These are phyloP conservation scores for Podospora conica DNA, from an alignment of 495 filamentous ascomycete species.

Conservation along the genomic window DNA sequence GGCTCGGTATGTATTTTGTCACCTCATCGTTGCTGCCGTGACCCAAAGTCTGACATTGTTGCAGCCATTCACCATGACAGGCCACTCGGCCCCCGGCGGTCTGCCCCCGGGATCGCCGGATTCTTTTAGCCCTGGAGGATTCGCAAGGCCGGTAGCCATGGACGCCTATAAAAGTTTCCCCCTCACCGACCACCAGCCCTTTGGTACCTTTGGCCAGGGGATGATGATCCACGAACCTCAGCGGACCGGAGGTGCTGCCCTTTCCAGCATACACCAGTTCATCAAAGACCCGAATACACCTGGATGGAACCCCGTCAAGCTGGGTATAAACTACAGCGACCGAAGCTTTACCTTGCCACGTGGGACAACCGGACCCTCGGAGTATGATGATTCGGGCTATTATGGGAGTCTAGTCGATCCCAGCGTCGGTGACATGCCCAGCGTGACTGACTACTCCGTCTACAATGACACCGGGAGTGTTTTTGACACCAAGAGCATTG, in stretches of 20 bases:
- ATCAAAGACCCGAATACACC: not conserved
- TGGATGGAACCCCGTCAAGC: not conserved
- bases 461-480: conserved; percentile 35
- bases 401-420: conserved; percentile 38
- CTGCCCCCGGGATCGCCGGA: conserved; percentile 10
- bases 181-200: not conserved
- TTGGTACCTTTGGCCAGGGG: not conserved
- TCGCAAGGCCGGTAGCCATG: not conserved
- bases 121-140: conserved; percentile 6
- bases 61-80: conserved; percentile 9
- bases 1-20: conserved; percentile 6
- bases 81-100: not conserved
- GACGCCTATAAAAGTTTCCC: conserved; percentile 2
- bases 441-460: conserved; percentile 44
- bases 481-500: conserved; percentile 35
- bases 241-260: not conserved
- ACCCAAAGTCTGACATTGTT: not conserved
- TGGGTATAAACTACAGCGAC: not conserved
- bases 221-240: not conserved
- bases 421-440: conserved; percentile 16
- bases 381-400: conserved; percentile 63
- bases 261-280: not conserved
- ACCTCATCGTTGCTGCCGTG: not conserved
- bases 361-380: conserved; percentile 39
- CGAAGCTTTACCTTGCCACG: conserved; percentile 14